Conservation (phyloP, 208 protist species). For the Leishmania amazonensis region DNA sequence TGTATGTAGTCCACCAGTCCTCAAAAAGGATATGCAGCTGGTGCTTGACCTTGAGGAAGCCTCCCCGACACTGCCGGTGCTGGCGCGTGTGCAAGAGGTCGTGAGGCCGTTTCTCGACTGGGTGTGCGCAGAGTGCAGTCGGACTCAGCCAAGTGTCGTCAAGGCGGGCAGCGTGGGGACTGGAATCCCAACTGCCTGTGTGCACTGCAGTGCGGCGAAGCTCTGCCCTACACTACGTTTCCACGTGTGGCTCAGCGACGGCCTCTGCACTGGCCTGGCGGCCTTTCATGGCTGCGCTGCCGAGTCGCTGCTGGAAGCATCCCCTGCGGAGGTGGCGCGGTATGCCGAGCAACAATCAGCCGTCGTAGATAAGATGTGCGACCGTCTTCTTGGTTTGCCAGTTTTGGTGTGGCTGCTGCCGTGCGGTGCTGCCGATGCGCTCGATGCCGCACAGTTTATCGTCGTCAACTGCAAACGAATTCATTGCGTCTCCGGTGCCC, state of each 20-base stretch:
- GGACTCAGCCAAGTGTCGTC: neutral
- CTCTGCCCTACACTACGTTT: constrained; percentile 29
- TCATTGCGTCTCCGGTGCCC: constrained; percentile 33
- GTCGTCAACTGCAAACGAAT: constrained; percentile 45
- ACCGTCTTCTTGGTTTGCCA: constrained; percentile 43
- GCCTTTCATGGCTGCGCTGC: constrained; percentile 28
- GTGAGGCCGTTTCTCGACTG: constrained; percentile 8
- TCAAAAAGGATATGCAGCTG: constrained; percentile 10
- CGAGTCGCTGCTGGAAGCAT: constrained; percentile 43
- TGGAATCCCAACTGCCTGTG: constrained; percentile 22
- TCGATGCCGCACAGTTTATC: constrained; percentile 19
- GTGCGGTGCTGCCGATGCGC: neutral
- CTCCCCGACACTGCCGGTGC: constrained; percentile 29
- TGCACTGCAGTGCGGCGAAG: constrained; percentile 24
- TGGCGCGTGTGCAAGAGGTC: constrained; percentile 26
- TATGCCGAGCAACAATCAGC: neutral
- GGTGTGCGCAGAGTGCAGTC: constrained; percentile 15
- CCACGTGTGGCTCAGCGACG: constrained; percentile 47
- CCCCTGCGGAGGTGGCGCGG: constrained; percentile 8
- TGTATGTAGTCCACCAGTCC: neutral
- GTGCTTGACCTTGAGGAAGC: constrained; percentile 23
- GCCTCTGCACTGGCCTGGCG: constrained; percentile 23
- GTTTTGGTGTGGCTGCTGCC: constrained; percentile 52
- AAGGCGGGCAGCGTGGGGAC: neutral
- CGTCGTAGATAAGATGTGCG: neutral